phyloP scores from a whole-genome alignment of 2,329 filamentous ascomycete genomes.

The Didymella exigua region DNA sequence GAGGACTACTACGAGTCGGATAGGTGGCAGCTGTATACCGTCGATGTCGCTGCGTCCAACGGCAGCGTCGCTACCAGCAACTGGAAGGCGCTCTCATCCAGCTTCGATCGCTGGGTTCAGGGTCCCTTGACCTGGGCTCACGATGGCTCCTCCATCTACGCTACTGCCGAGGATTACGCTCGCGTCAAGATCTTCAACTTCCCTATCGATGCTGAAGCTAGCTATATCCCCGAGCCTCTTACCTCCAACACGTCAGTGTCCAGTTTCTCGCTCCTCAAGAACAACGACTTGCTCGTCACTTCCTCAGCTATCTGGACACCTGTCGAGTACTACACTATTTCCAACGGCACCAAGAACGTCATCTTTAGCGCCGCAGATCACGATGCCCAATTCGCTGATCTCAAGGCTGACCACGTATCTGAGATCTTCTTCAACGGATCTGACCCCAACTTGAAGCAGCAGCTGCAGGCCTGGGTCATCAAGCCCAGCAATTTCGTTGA shows the following conservation, averaged over 20 bases:
- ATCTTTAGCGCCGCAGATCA: constrained; percentile 67
- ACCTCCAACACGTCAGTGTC: constrained; percentile 50
- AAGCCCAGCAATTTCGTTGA: constrained; percentile 68
- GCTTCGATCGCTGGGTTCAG: constrained; percentile 41
- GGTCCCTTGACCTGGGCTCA: constrained; percentile 40
- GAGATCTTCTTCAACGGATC: constrained; percentile 75
- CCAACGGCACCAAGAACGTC: constrained; percentile 43
- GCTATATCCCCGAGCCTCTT: constrained; percentile 49
- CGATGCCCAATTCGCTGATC: constrained; percentile 67
- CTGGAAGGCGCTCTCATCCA: constrained; percentile 37
- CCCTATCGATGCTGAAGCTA: constrained; percentile 62
- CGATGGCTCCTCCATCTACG: constrained; percentile 40
- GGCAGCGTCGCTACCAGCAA: constrained; percentile 34
- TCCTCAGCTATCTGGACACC: constrained; percentile 42
- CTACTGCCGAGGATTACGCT: constrained; percentile 43
- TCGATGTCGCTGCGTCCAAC: constrained; percentile 34
- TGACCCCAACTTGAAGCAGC: constrained; percentile 56
- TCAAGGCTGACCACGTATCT: constrained; percentile 66
- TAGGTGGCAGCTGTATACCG: constrained; percentile 59
- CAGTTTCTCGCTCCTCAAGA: constrained; percentile 62
- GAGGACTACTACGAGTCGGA: constrained; percentile 78
- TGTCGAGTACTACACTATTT: constrained; percentile 38
- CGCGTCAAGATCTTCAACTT: constrained; percentile 63
- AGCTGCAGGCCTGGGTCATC: constrained; percentile 71
- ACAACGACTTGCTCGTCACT: constrained; percentile 58